A percentile compares a stretch with the other conserved stretches of the same genome.
These are phyloP conservation scores for Chlamydomonas reinhardtii DNA, from an alignment of 163 green algal species.

Conservation along the genomic window DNA sequence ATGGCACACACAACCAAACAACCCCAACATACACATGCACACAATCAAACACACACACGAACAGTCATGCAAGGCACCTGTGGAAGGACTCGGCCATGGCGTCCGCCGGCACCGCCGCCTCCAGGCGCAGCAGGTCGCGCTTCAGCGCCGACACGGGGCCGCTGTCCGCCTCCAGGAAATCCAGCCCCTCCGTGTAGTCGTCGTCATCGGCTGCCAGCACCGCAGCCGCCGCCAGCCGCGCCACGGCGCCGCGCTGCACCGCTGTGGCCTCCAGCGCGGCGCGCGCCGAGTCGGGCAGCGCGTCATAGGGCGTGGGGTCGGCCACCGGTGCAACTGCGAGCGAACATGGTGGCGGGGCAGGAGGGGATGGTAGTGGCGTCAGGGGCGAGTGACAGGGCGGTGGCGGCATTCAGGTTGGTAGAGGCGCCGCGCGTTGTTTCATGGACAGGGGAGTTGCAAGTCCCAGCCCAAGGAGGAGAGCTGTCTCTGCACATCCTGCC, in stretches of 20 bases:
- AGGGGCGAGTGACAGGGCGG: too few species aligned
- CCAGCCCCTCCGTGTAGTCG: conserved; percentile 16
- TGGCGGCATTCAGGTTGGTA: too few species aligned
- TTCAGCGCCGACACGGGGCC: conserved; percentile 45
- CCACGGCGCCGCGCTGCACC: not conserved
- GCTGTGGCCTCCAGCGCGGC: not conserved
- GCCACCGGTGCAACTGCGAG: not conserved
- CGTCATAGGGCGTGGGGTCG: conserved; percentile 8
- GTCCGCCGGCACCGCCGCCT: conserved; percentile 58
- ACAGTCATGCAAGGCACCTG: too few species aligned
- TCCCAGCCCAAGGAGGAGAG: too few species aligned
- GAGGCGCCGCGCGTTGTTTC: too few species aligned
- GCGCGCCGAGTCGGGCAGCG: not conserved
- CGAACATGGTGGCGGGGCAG: too few species aligned
- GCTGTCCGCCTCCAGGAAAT: conserved; percentile 4
- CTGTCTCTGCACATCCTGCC: too few species aligned
- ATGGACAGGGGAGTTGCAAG: too few species aligned
- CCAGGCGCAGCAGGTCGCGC: conserved; percentile 56
- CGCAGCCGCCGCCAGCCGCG: conserved; percentile 6
- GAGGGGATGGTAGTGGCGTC: too few species aligned
- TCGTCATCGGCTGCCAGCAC: not conserved
- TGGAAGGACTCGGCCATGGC: conserved; percentile 46
- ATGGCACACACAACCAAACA: too few species aligned
- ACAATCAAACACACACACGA: not conserved
- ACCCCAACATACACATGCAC: not conserved